These are phyloP conservation scores for Hansenula anomala DNA, from an alignment of 1,139 yeast genomes.

Conservation along the genomic window DNA sequence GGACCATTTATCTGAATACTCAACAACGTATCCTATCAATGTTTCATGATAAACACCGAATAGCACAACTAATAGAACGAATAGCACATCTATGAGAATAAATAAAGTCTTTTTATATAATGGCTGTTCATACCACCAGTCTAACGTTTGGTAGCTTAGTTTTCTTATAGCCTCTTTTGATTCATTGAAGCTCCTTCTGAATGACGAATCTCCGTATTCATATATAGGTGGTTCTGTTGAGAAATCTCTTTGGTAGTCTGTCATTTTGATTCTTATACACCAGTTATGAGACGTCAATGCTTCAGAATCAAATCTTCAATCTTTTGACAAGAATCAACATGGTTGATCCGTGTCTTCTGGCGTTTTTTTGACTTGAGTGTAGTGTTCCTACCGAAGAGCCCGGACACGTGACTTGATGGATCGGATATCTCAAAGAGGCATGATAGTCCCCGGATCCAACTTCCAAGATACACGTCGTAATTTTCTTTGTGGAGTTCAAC, in stretches of 20 bases:
- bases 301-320: too few relatives aligned
- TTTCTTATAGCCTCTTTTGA: slow-evolving; percentile 1
- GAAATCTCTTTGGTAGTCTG: neutral
- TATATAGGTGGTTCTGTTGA: slow-evolving; percentile 3
- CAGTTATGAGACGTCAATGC: too few relatives aligned
- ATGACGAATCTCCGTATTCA: slow-evolving; percentile 1
- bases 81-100: neutral
- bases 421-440: too few relatives aligned
- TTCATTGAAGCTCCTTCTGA: neutral
- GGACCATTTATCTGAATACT: slow-evolving; percentile 36
- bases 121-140: slow-evolving; percentile 10
- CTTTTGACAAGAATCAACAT: too few relatives aligned
- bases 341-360: too few relatives aligned
- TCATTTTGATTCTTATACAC: neutral
- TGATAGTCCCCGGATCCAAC: too few relatives aligned
- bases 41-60: slow-evolving; percentile 33
- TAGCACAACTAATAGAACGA: slow-evolving; percentile 10
- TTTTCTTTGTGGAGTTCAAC: too few relatives aligned
- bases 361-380: too few relatives aligned
- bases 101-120: slow-evolving; percentile 11
- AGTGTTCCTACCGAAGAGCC: too few relatives aligned
- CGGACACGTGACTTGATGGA: too few relatives aligned
- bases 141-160: slow-evolving; percentile 1
- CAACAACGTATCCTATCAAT: slow-evolving; percentile 32
- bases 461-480: too few relatives aligned